These are phyloP conservation scores for Rhodocollybia butyracea DNA, from an alignment of 768 basidiomycete species.

Conservation along the genomic window DNA sequence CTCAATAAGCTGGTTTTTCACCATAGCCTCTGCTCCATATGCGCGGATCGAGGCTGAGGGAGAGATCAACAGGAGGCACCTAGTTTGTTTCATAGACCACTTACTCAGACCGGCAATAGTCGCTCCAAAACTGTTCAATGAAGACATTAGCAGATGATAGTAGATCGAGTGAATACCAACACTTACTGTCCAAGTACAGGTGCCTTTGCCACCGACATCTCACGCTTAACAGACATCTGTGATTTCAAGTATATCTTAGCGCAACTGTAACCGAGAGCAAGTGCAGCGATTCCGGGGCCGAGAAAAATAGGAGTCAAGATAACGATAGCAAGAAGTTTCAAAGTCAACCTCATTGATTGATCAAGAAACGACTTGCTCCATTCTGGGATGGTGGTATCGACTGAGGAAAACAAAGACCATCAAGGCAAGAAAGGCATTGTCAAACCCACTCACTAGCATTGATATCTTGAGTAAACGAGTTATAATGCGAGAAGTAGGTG, in stretches of 20 bases:
- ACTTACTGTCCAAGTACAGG: constrained; percentile 27
- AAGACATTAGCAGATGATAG: background rate
- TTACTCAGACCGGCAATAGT: constrained; percentile 36
- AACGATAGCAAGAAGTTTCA: constrained; percentile 24
- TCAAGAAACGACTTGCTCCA: constrained; percentile 8
- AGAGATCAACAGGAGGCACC: background rate
- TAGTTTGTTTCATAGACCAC: background rate
- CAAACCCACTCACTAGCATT: constrained; percentile 26
- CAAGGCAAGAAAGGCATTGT: background rate
- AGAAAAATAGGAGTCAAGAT: constrained; percentile 16
- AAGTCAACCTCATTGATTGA: constrained; percentile 11
- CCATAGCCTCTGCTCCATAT: constrained; percentile 9
- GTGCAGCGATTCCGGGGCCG: constrained; percentile 12
- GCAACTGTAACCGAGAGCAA: constrained; percentile 25
- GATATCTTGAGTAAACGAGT: constrained; percentile 50
- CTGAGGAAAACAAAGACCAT: constrained; percentile 1
- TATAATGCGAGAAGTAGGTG: constrained; percentile 46
- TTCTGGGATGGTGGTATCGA: constrained; percentile 13
- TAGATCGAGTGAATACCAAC: constrained; percentile 19
- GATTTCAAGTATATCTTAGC: constrained; percentile 20
- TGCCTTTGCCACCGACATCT: constrained; percentile 17
- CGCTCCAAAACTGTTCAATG: constrained; percentile 36
- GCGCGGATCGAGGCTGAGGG: constrained; percentile 11
- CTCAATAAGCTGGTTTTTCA: constrained; percentile 22
- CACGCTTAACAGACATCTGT: constrained; percentile 20